Percentiles rank a stretch among this genome's conserved stretches.
Conservation (phyloP, 345 rosid species). For the Cardamine occulta region DNA sequence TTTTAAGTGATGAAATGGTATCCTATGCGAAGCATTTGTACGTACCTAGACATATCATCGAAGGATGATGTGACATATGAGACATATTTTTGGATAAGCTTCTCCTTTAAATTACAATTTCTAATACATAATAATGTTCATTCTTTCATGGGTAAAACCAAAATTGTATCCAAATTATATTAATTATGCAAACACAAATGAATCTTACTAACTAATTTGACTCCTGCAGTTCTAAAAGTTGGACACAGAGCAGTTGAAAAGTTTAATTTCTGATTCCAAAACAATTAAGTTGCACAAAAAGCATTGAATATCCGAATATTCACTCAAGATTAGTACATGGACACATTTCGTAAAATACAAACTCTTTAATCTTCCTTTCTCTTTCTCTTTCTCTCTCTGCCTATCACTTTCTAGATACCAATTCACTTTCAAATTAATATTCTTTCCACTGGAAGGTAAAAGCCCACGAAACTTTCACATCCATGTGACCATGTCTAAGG, state of each 20-base stretch:
- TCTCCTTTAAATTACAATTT: not conserved
- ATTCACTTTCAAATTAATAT: slow-evolving; percentile 30
- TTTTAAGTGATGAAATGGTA: slow-evolving; percentile 37
- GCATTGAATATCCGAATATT: slow-evolving; percentile 30
- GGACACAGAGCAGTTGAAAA: slow-evolving; percentile 23
- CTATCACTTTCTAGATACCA: slow-evolving; percentile 34
- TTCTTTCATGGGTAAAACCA: slow-evolving; percentile 6
- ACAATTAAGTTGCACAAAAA: slow-evolving; percentile 26
- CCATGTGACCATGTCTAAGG: slow-evolving; percentile 47
- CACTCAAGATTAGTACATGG: slow-evolving; percentile 28
- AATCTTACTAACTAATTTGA: slow-evolving; percentile 4
- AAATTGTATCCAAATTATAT: not conserved
- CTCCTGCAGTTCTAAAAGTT: not conserved
- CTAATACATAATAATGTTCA: not conserved
- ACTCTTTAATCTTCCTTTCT: not conserved
- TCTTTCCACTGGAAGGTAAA: slow-evolving; percentile 36
- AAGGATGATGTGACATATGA: slow-evolving; percentile 38
- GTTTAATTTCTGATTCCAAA: slow-evolving; percentile 19
- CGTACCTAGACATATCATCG: slow-evolving; percentile 39
- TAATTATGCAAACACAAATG: not conserved
- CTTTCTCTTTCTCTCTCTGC: slow-evolving; percentile 3
- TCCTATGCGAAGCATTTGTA: slow-evolving; percentile 45
- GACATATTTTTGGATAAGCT: slow-evolving; percentile 29
- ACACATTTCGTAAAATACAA: slow-evolving; percentile 37
- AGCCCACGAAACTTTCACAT: slow-evolving; percentile 39